Conservation (phyloP, 1,139 yeast genomes). For the Zygosaccharomyces sapae region DNA sequence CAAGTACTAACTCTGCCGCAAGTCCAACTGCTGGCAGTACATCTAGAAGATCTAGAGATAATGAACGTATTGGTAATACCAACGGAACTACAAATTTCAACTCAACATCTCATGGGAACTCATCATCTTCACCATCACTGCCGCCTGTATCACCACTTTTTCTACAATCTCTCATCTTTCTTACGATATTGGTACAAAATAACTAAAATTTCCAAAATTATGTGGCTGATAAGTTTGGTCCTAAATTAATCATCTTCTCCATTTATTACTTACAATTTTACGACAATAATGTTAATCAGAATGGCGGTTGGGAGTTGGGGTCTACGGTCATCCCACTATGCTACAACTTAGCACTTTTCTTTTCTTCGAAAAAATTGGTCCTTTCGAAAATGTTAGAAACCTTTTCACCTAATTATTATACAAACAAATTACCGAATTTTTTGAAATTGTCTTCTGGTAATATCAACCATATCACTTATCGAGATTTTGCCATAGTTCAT, state of each 20-base stretch:
- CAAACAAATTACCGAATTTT: conserved; percentile 46
- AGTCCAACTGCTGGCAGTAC: background rate
- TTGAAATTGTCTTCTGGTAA: conserved; percentile 40
- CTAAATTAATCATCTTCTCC: conserved; percentile 52
- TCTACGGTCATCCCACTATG: conserved; percentile 53
- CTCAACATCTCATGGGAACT: conserved; percentile 5
- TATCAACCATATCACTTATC: conserved; percentile 41
- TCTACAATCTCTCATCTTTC: conserved; percentile 52
- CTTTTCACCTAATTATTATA: conserved; percentile 41
- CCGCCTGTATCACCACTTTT: conserved; percentile 49
- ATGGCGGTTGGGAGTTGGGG: conserved; percentile 36
- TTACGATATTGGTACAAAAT: conserved; percentile 78
- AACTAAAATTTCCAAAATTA: conserved; percentile 52
- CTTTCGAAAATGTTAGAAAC: conserved; percentile 43
- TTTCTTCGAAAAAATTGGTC: conserved; percentile 50
- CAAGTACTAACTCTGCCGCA: conserved; percentile 5
- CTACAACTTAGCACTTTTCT: conserved; percentile 55
- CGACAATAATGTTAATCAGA: conserved; percentile 32
- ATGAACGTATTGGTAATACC: conserved; percentile 2
- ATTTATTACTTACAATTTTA: conserved; percentile 56
- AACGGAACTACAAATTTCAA: conserved; percentile 6
- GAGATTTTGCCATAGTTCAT: conserved; percentile 60
- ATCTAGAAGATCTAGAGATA: background rate
- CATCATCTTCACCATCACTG: conserved; percentile 10
- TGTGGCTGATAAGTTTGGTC: conserved; percentile 47